Conservation (phyloP, 495 filamentous ascomycete species). For the Pseudomonodictys pantanalensis region DNA sequence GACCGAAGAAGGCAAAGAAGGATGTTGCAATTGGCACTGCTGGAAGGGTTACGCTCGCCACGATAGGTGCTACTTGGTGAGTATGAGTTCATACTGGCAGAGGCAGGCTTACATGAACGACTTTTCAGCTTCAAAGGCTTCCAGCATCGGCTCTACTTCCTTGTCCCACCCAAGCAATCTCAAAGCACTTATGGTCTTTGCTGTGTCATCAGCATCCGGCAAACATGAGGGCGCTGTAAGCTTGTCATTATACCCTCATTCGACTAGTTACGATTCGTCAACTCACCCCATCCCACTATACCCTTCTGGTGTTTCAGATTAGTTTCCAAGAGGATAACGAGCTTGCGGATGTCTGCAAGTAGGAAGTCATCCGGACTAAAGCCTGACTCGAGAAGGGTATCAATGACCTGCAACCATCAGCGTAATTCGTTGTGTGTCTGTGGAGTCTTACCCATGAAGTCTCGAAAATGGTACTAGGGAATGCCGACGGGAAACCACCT, state of each 20-base stretch:
- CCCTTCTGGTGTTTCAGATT: slow-evolving; percentile 17
- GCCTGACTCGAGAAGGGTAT: slow-evolving; percentile 17
- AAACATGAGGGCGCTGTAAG: slow-evolving; percentile 35
- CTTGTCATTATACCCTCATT: no score
- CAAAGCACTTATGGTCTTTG: slow-evolving; percentile 37
- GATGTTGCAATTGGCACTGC: slow-evolving; percentile 27
- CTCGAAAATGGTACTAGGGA: slow-evolving; percentile 27
- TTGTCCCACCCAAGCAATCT: slow-evolving; percentile 15
- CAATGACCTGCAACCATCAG: slow-evolving; percentile 12
- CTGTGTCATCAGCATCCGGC: slow-evolving; percentile 52
- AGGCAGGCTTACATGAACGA: slow-evolving; percentile 10
- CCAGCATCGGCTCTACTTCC: slow-evolving; percentile 20
- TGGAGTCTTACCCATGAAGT: slow-evolving; percentile 30
- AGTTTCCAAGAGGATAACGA: slow-evolving; percentile 10
- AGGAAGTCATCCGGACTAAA: slow-evolving; percentile 23
- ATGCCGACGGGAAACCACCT: slow-evolving; percentile 25
- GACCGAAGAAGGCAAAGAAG: slow-evolving; percentile 18
- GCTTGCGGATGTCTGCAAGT: slow-evolving; percentile 18
- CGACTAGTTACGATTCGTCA: no score
- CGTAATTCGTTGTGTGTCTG: slow-evolving; percentile 17
- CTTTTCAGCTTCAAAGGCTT: slow-evolving; percentile 22
- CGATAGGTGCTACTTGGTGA: slow-evolving; percentile 8
- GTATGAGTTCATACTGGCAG: background rate
- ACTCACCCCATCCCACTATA: slow-evolving; percentile 24
- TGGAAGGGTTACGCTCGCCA: slow-evolving; percentile 24